Evolutionary conservation across 2,329 filamentous ascomycete genomes (phyloP), one percentile per base, ranked within the genome.

Genomic region (Escovopsis sp.): DNA sequence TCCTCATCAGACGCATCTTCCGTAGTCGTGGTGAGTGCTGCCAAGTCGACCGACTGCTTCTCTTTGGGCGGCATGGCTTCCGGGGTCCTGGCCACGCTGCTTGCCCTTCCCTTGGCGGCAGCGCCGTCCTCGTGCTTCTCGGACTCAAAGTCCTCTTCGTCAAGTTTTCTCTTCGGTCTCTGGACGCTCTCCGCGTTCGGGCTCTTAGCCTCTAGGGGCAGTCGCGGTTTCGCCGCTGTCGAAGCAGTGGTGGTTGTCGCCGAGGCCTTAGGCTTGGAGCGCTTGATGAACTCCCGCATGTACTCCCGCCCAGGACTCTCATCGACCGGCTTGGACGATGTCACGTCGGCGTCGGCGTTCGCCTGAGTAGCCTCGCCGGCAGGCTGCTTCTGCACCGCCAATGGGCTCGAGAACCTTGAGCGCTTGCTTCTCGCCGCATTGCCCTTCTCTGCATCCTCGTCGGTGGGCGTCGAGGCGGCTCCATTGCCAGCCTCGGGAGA

Each of bases 231-330:
- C 6, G 55, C 51, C 23, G 59, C 49, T 12, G 57, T 56, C n/a
- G 57, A 59, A 4, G 57, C 59, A 1, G 53, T 48, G 34, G 58
- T 57, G 1, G 58, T 54, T 11, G 58, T 48, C 2, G 57, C 55
- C 3, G 48, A 45, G 37, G 53, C 45, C 47, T 51, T 52, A 10
- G 51, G 55, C 18, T 51, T 55, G 26, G 58, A 53, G n/a, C 57
- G 56, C 39, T 55, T 57, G 46, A 62, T 62, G 36, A 63, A 63
- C 12, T 56, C 55, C 5, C 55, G 50, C 51, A 62, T 54, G 32
- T 55, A 62, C 10, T 59, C 59, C 1, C 60, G 57, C 4, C 54
- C 57, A 19, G 59, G 59, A 38, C 56, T 60, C 35, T 62, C 59
- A 33, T 56, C 48, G 19, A 56, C 51, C 18, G 51, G 43, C 33